Evolutionary conservation across 306 rosid genomes (phyloP).

Genomic region (Begonia fuchsioides): DNA sequence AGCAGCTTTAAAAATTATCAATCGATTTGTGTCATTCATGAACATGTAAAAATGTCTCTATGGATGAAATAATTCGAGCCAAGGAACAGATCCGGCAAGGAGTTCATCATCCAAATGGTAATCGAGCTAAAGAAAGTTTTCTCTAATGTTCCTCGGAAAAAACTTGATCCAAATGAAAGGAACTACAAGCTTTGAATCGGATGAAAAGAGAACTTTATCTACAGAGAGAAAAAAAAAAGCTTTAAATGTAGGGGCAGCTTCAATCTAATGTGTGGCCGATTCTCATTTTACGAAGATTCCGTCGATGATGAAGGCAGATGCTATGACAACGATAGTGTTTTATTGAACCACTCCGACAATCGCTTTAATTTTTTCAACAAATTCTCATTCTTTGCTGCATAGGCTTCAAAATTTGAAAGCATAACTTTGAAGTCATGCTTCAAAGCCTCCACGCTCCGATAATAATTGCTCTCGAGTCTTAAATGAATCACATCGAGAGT

Average conservation of each 20-base stretch:
- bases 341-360: conserved; percentile 71
- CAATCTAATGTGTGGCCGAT: conserved; percentile 20
- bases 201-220: conserved; percentile 25
- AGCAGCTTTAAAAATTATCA: no score
- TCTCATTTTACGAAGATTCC: conserved; percentile 11
- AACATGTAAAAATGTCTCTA: conserved; percentile 16
- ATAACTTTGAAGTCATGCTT: conserved; percentile 58
- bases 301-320: conserved; percentile 9
- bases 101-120: no score
- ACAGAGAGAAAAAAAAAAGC: conserved; percentile 18
- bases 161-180: conserved; percentile 4
- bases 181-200: conserved; percentile 5
- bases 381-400: conserved; percentile 43
- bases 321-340: conserved; percentile 44
- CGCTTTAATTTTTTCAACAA: conserved; percentile 38
- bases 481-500: conserved; percentile 54
- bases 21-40: conserved; percentile 17
- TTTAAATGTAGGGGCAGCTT: conserved; percentile 15
- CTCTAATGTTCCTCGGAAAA: conserved; percentile 16
- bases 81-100: conserved; percentile 18
- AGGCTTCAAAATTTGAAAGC: conserved; percentile 46
- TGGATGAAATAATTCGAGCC: conserved; percentile 26
- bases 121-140: neutral
- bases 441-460: conserved; percentile 78
- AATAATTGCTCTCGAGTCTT: conserved; percentile 74